Percentiles rank a stretch among this genome's conserved stretches.
Conservation (phyloP, 1,284 basidiomycete genomes). For the Crucibulum cyathiforme region DNA sequence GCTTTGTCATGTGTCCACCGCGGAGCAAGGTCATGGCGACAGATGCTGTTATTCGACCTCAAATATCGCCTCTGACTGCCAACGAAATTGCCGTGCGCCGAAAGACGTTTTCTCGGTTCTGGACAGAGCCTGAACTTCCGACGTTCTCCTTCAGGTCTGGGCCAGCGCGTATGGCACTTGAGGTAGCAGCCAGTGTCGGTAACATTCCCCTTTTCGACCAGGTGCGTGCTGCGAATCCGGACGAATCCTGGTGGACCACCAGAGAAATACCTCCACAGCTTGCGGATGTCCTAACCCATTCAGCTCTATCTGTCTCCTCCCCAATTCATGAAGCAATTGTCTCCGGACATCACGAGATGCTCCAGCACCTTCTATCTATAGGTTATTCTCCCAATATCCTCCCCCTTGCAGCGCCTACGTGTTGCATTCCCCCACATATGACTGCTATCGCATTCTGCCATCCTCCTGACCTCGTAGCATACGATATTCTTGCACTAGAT, state of each 20-base stretch:
- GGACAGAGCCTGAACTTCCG: constrained; percentile 1
- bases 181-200: background rate
- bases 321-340: constrained; percentile 1
- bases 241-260: constrained; percentile 1
- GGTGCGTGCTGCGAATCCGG: constrained; percentile 3
- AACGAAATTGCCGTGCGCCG: background rate
- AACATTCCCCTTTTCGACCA: constrained; percentile 2
- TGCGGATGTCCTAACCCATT: background rate
- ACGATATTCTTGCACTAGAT: background rate
- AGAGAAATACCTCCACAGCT: background rate
- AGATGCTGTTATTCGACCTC: background rate
- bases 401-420: background rate
- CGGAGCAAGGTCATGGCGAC: no score
- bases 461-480: background rate
- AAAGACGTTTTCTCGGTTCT: constrained; percentile 1
- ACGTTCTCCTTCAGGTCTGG: background rate
- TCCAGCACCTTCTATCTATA: background rate
- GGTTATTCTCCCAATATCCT: constrained; percentile 1
- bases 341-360: background rate
- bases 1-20: no score
- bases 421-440: background rate
- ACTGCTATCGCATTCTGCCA: background rate
- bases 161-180: constrained; percentile 1
- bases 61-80: background rate
- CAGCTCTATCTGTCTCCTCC: background rate